These are phyloP conservation scores for Microstroma glucosiphilum DNA, from an alignment of 1,284 basidiomycete species.

Conservation along the genomic window DNA sequence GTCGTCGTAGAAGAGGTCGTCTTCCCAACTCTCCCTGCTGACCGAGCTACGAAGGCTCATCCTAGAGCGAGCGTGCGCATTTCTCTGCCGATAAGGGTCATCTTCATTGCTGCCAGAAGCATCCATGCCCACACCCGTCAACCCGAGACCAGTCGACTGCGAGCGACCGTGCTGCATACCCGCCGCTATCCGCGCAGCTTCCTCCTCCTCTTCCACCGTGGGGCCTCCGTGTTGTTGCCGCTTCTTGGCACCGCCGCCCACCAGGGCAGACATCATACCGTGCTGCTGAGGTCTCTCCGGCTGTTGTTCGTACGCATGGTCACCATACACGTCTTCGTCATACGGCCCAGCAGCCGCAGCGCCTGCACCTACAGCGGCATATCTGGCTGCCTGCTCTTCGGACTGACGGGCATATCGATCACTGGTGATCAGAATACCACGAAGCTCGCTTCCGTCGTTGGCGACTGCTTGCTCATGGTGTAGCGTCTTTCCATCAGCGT, in stretches of 20 bases:
- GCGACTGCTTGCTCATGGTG: neutral
- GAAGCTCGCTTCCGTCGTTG: slow-evolving; percentile 6
- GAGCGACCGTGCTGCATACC: neutral
- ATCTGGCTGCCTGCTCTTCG: no score
- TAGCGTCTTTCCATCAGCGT: slow-evolving; percentile 10
- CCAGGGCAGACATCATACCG: slow-evolving; percentile 5
- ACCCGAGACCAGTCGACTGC: neutral
- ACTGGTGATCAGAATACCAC: slow-evolving; percentile 2
- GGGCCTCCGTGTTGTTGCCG: no score
- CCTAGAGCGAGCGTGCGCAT: slow-evolving; percentile 7
- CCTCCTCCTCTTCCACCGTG: no score
- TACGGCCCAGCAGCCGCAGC: neutral
- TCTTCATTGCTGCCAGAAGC: slow-evolving; percentile 13
- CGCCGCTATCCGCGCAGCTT: no score
- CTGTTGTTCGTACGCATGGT: no score
- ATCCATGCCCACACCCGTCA: slow-evolving; percentile 7
- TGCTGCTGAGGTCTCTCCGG: slow-evolving; percentile 1
- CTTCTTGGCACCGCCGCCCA: neutral
- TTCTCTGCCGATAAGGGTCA: neutral
- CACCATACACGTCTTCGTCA: no score
- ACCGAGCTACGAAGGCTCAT: slow-evolving; percentile 17
- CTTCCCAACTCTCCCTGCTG: slow-evolving; percentile 28
- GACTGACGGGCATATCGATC: slow-evolving; percentile 1
- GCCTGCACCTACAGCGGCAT: slow-evolving; percentile 2
- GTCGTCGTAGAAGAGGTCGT: slow-evolving; percentile 24